A percentile compares a stretch with the other conserved stretches of the same genome.
Conservation (phyloP, 1,284 basidiomycete genomes). For the Porogramme epimiltina region DNA sequence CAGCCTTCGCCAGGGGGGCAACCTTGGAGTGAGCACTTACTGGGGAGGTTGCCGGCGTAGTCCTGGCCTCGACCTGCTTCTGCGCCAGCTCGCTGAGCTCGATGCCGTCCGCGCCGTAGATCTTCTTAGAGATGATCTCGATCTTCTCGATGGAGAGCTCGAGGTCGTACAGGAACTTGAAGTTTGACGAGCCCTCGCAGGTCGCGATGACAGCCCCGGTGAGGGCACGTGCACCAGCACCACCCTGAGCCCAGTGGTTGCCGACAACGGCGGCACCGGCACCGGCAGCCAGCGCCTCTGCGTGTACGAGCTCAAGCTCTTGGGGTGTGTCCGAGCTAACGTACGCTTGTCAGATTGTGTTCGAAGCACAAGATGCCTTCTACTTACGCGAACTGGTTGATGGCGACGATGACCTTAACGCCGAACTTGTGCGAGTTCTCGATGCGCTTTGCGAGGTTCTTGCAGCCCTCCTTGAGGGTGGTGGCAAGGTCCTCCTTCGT, state of each 20-base stretch:
- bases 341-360: too few species aligned
- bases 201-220: slow-evolving; percentile 88
- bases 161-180: slow-evolving; percentile 91
- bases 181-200: slow-evolving; percentile 82
- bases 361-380: too few species aligned
- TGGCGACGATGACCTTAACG: slow-evolving; percentile 93
- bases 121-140: slow-evolving; percentile 81
- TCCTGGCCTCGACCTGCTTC: slow-evolving; percentile 91
- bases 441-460: slow-evolving; percentile 94
- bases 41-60: slow-evolving; percentile 76
- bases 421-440: slow-evolving; percentile 96
- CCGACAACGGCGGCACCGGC: slow-evolving; percentile 95
- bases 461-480: slow-evolving; percentile 91
- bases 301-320: slow-evolving; percentile 85
- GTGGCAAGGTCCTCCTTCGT: slow-evolving; percentile 91
- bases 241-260: slow-evolving; percentile 97
- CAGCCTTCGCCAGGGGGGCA: background rate
- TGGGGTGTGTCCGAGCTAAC: slow-evolving; percentile 91
- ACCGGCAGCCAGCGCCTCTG: slow-evolving; percentile 83
- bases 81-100: slow-evolving; percentile 82
- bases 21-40: slow-evolving; percentile 50
- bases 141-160: slow-evolving; percentile 87
- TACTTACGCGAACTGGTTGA: slow-evolving; percentile 95
- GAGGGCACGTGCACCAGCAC: slow-evolving; percentile 83
- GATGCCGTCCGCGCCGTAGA: slow-evolving; percentile 92